Evolutionary conservation across 2,329 filamentous ascomycete genomes (phyloP), one percentile per base, ranked within the genome.

Genomic region (Microcyclospora pomicola): DNA sequence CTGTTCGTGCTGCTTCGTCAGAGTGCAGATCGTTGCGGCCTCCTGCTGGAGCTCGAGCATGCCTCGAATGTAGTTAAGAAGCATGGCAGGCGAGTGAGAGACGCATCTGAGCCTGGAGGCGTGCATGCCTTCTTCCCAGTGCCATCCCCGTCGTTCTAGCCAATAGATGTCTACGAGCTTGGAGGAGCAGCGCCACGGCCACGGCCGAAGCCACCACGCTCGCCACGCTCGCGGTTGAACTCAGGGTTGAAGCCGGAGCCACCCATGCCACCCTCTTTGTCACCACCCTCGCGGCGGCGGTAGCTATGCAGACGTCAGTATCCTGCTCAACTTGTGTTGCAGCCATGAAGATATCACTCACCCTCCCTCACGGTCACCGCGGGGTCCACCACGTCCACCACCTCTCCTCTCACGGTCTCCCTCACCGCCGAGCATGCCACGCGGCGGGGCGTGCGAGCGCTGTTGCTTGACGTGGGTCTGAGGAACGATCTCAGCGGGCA

Each of bases 391-490:
- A 71, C 84, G 81, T 67, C 82, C 80, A 61, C 83, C 84, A 44
- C 51, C 50, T 54, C 82, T 80, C 69, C 85, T 79, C 73, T 91
- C 84, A 28, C 75, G 69, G 65, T 93, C 87, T 38, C 47, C 50
- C 52, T 79, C 76, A 62, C 73, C 77, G 59, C 86, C 86, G 73
- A 96, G 79, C 91, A 98, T 96, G 64, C 91, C 91, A 62, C 91
- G 87, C 63, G 91, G 88, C 68, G 88, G 88, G 72, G 86, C 87
- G 71, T 95, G 86, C 60, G 85, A 91, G 69, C 91, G 85, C 77
- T 95, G 86, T 76, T 95, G 87, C 84, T 98, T 98, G 75, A 98
- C 96, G 82, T 98, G 91, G 62, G 91, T 98, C 62, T 92, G 86
- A 58, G 91, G 91, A 55, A 98, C 91, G 64, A 98, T 95, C 80